Evolutionary conservation across 768 basidiomycete genomes (phyloP), one percentile per base, ranked within the genome.

Genomic region (Collybia nuda): DNA sequence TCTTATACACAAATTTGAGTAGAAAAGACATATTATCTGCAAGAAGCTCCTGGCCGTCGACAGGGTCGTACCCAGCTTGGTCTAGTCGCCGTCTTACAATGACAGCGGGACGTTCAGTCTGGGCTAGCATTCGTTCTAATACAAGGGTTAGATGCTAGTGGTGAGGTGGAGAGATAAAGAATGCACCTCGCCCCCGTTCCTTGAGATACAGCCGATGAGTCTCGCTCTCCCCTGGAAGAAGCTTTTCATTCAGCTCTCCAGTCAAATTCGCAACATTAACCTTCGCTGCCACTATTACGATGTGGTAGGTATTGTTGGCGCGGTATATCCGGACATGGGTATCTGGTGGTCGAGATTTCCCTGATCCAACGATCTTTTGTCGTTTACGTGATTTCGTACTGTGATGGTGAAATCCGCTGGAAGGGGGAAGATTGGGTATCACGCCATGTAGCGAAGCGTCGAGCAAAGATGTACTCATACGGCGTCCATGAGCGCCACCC

Each of bases 1-100:
- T 86, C 64, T 94, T 93, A 70, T 90, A 98, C 17, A 95, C 83
- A 59, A 98, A 96, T 59, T 87, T 89, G 65, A 93, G 79, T 21
- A 99, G 75, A 62, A 95, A 95, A 5, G 84, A 80, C 53, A 97
- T 72, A 26, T 91, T 88, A 3, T 80, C 80, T 0, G 85, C 86
- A 6, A 97, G 74, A 38, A 86, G 76, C 51, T 93, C 87, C 6
- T 88, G 67, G 36, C 86, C 85, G 63, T 99, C 96, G 15, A 81
- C 77, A 18, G 83, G 78, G 44, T 87, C 84, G 58, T 93, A 98
- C 0, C 96, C 95, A 3, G 93, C 93, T 63, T 96, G 92, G 56
- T 89, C 84, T 54, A 98, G 72, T 32, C 93, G 79, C 36, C 90
- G 78, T 50, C 86, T 80, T 18, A 96, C 88, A 52, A 97, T 92